Evolutionary conservation across 2,329 filamentous ascomycete species (phyloP).

Genomic region (Xylariales sp.): DNA sequence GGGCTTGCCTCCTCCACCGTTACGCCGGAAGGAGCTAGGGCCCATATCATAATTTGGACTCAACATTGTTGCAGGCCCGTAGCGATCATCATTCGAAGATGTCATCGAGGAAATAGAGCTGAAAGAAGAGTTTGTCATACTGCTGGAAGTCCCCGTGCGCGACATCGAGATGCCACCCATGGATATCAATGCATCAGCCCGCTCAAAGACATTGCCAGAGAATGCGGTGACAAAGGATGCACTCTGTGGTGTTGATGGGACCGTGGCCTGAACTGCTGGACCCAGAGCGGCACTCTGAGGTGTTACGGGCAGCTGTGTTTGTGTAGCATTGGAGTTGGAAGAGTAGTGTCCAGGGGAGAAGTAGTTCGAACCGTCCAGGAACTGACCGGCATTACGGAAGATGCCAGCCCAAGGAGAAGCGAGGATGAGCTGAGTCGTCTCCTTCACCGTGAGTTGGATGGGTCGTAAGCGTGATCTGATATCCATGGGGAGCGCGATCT

Average conservation of each 20-base stretch:
- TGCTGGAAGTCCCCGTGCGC: conserved; percentile 40
- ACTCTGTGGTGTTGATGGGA: conserved; percentile 66
- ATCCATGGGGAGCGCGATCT: conserved; percentile 55
- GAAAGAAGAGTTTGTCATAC: conserved; percentile 28
- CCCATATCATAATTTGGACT: conserved; percentile 20
- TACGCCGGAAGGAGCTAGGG: conserved; percentile 16
- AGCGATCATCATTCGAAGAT: conserved; percentile 22
- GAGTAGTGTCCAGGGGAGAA: conserved; percentile 28
- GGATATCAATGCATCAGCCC: conserved; percentile 53
- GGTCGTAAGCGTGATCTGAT: conserved; percentile 72
- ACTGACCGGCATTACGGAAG: conserved; percentile 24
- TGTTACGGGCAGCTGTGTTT: conserved; percentile 65
- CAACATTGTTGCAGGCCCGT: conserved; percentile 17
- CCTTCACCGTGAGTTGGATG: conserved; percentile 77
- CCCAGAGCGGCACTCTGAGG: conserved; percentile 86
- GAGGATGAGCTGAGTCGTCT: conserved; percentile 69
- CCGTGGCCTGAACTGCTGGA: conserved; percentile 84
- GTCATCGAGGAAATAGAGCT: conserved; percentile 25
- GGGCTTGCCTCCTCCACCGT: conserved; percentile 23
- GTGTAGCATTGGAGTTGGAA: conserved; percentile 24
- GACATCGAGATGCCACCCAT: conserved; percentile 56
- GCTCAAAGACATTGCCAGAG: conserved; percentile 55
- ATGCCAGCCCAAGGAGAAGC: conserved; percentile 53
- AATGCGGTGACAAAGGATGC: conserved; percentile 52
- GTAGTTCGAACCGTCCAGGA: conserved; percentile 15